Evolutionary conservation across 805 yeast species (phyloP).

Genomic region (Suhomyces kilbournensis): DNA sequence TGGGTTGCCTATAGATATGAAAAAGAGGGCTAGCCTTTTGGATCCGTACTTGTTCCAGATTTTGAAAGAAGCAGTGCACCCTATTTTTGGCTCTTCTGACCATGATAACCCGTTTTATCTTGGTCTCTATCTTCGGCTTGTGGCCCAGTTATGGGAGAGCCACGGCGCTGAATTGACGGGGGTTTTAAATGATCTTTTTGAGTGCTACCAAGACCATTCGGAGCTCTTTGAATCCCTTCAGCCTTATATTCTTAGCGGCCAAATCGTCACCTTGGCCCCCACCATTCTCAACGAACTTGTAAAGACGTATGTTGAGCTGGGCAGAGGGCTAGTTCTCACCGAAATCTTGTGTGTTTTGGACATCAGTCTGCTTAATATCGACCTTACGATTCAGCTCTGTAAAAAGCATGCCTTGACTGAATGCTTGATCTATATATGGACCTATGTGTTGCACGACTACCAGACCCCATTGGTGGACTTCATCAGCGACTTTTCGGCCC

Average conservation of each 20-base stretch:
- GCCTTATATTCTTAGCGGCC: conserved; percentile 45
- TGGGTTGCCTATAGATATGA: conserved; percentile 53
- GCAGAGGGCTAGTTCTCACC: conserved; percentile 52
- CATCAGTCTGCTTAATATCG: conserved; percentile 68
- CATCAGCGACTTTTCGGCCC: conserved; percentile 29
- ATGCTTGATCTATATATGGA: conserved; percentile 70
- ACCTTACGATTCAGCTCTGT: conserved; percentile 66
- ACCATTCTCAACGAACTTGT: conserved; percentile 61
- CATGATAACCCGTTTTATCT: conserved; percentile 5
- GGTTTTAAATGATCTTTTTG: conserved; percentile 22
- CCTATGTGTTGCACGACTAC: conserved; percentile 64
- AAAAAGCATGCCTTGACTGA: conserved; percentile 54
- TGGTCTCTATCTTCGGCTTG: conserved; percentile 15
- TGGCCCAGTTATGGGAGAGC: conserved; percentile 4
- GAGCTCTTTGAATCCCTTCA: conserved; percentile 54
- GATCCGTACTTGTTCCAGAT: conserved; percentile 54
- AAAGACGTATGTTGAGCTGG: conserved; percentile 38
- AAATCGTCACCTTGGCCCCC: conserved; percentile 57
- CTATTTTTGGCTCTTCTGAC: conserved; percentile 28
- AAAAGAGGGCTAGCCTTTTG: conserved; percentile 47
- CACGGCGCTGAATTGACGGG: conserved; percentile 7
- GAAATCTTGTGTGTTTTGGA: conserved; percentile 70
- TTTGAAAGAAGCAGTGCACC: conserved; percentile 49
- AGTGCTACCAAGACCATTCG: conserved; percentile 21
- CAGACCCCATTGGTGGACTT: conserved; percentile 67